Conservation (phyloP, 805 yeast genomes). For the Saccharomycopsis sp. region DNA sequence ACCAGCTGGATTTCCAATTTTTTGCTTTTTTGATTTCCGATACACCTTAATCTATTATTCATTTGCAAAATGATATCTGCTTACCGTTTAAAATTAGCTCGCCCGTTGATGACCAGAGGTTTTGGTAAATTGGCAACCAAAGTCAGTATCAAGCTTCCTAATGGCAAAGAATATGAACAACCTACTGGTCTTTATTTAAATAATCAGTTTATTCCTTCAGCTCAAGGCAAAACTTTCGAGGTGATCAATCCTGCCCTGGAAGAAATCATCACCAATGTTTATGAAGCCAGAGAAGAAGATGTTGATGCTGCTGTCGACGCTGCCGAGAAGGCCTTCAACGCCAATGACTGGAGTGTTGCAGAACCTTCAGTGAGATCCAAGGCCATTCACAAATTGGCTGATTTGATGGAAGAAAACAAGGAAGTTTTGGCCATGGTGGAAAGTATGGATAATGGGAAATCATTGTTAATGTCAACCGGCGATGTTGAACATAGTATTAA, state of each 20-base stretch:
- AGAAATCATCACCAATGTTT: slow-evolving; percentile 54
- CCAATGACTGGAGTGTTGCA: slow-evolving; percentile 49
- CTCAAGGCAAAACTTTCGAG: slow-evolving; percentile 47
- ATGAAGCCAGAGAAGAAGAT: slow-evolving; percentile 69
- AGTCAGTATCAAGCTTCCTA: slow-evolving; percentile 50
- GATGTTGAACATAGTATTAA: slow-evolving; percentile 64
- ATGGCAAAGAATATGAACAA: slow-evolving; percentile 64
- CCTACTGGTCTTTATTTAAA: slow-evolving; percentile 78
- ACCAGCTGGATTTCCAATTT: too few species aligned
- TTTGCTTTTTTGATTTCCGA: too few species aligned
- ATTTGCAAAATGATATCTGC: background rate
- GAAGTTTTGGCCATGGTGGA: slow-evolving; percentile 74
- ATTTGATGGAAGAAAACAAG: slow-evolving; percentile 57
- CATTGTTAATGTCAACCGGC: slow-evolving; percentile 57
- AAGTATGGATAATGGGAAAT: slow-evolving; percentile 84
- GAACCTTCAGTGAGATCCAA: slow-evolving; percentile 59
- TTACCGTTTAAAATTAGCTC: too few species aligned
- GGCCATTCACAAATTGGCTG: slow-evolving; percentile 63
- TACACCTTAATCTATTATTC: too few species aligned
- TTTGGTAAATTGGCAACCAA: too few species aligned
- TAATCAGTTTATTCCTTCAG: slow-evolving; percentile 59
- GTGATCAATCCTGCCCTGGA: slow-evolving; percentile 67
- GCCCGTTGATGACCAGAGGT: too few species aligned
- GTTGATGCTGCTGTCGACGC: slow-evolving; percentile 80
- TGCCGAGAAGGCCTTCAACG: slow-evolving; percentile 66